Conservation (phyloP, 139 green algal genomes). For the Zygnema circumcarinatum region DNA sequence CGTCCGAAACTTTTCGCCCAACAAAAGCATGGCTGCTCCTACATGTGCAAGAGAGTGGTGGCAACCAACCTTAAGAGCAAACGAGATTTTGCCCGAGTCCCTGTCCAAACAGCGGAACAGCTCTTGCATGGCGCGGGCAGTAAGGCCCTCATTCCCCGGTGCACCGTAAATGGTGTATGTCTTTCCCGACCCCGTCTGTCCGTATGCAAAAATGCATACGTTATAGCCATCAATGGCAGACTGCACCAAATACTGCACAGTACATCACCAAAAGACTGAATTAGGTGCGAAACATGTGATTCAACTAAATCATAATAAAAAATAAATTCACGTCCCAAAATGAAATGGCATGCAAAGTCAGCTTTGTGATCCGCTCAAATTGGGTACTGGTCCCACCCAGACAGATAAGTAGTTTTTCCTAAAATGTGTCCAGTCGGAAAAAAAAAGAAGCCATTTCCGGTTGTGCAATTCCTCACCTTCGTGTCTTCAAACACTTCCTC, state of each 20-base stretch:
- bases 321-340: too few relatives aligned
- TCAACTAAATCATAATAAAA: too few relatives aligned
- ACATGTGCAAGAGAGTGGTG: too few relatives aligned
- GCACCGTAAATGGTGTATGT: conserved; percentile 76
- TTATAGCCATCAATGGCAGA: conserved; percentile 91
- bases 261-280: background rate
- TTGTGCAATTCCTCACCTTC: conserved; percentile 49
- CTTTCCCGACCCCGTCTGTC: conserved; percentile 81
- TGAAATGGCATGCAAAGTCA: too few relatives aligned
- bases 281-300: too few relatives aligned
- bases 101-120: conserved; percentile 84
- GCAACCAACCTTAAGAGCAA: conserved; percentile 70
- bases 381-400: too few relatives aligned
- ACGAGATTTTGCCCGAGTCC: conserved; percentile 80
- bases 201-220: conserved; percentile 86
- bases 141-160: conserved; percentile 76
- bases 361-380: too few relatives aligned
- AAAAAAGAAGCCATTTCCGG: too few relatives aligned
- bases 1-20: too few relatives aligned
- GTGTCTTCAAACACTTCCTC: conserved; percentile 96
- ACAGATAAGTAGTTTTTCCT: too few relatives aligned
- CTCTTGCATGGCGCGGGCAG: conserved; percentile 84
- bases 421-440: too few relatives aligned
- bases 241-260: conserved; percentile 86
- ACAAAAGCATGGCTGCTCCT: too few relatives aligned